Evolutionary conservation across 768 basidiomycete species (phyloP).

Genomic region (Exidia glandulosa): DNA sequence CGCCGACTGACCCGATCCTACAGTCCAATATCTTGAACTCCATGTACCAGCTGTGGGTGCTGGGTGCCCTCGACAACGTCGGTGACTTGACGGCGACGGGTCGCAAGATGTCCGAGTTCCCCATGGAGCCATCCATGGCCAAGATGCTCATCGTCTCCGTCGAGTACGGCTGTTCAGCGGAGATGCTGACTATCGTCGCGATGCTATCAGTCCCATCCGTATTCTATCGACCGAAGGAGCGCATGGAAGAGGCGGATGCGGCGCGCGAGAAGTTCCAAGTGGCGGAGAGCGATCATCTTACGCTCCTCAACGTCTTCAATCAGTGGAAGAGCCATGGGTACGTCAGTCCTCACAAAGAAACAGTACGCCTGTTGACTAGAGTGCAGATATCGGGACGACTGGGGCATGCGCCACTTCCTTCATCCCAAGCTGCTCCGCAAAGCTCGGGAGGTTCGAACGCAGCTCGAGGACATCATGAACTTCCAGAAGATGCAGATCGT

Average conservation of each 20-base stretch:
- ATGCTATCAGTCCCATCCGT: conserved; percentile 98
- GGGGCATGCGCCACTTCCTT: conserved; percentile 90
- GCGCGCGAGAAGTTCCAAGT: conserved; percentile 98
- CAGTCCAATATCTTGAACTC: conserved; percentile 96
- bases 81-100: conserved; percentile 91
- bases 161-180: conserved; percentile 83
- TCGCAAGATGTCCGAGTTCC: conserved; percentile 97
- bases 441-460: conserved; percentile 86
- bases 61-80: conserved; percentile 93
- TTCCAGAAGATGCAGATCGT: conserved; percentile 93
- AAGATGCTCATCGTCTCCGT: conserved; percentile 97
- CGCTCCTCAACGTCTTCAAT: conserved; percentile 89
- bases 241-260: conserved; percentile 96
- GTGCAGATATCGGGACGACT: conserved; percentile 78
- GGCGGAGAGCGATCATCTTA: conserved; percentile 94
- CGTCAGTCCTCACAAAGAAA: conserved; percentile 15
- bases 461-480: conserved; percentile 99
- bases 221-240: conserved; percentile 93
- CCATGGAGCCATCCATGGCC: conserved; percentile 98
- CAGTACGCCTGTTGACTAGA: conserved; percentile 8
- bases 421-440: conserved; percentile 95
- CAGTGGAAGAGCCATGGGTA: conserved; percentile 97
- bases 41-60: conserved; percentile 99
- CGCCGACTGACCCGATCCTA: background rate
- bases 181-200: conserved; percentile 97